phyloP scores from a whole-genome alignment of 768 basidiomycete species.

The Leccinum incarnatum region DNA sequence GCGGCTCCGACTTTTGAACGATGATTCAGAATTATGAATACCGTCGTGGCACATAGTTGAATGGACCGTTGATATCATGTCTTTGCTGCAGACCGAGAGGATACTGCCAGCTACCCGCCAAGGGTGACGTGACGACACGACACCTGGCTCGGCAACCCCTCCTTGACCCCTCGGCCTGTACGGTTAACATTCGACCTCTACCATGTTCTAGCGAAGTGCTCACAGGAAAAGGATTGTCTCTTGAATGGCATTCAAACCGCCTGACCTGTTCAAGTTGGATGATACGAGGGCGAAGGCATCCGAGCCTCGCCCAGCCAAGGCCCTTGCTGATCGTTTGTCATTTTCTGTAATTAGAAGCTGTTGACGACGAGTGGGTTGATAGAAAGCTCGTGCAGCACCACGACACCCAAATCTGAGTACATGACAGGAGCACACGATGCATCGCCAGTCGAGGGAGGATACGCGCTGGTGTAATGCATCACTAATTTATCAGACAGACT shows the following conservation, averaged over 20 bases:
- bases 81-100: too few relatives aligned
- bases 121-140: too few relatives aligned
- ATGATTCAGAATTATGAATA: too few relatives aligned
- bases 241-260: not conserved
- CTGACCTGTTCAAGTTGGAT: not conserved
- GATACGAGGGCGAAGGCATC: not conserved
- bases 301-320: not conserved
- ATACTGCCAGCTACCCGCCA: too few relatives aligned
- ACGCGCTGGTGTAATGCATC: not conserved
- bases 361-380: not conserved
- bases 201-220: not conserved
- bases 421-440: not conserved
- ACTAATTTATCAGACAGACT: not conserved
- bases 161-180: too few relatives aligned
- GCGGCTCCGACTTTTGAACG: too few relatives aligned
- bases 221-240: not conserved
- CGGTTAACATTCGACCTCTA: too few relatives aligned
- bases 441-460: not conserved
- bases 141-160: too few relatives aligned
- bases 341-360: not conserved
- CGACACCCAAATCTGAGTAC: not conserved
- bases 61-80: too few relatives aligned
- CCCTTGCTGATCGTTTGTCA: not conserved
- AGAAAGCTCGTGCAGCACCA: not conserved
- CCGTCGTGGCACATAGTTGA: too few relatives aligned